Evolutionary conservation across 106 monocot genomes (phyloP).

Genomic region (Xerophyta viscosa): DNA sequence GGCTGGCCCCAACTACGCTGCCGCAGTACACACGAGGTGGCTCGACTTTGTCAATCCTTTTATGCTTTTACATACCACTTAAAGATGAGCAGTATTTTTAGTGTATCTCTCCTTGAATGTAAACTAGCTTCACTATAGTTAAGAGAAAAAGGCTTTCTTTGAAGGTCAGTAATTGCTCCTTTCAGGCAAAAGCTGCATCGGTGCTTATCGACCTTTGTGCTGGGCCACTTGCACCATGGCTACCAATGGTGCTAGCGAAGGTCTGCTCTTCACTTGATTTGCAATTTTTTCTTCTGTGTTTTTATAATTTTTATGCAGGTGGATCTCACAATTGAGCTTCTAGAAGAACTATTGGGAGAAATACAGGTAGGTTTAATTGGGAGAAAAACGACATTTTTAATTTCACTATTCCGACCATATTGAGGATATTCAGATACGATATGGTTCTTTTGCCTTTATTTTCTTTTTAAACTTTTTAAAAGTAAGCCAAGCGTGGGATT

Average conservation of each 20-base stretch:
- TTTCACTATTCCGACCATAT: too few species aligned
- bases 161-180: neutral
- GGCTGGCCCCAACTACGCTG: too few species aligned
- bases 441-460: too few species aligned
- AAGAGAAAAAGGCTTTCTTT: slow-evolving; percentile 11
- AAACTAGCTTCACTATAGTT: neutral
- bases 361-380: slow-evolving; percentile 61
- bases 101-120: neutral
- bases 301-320: slow-evolving; percentile 38
- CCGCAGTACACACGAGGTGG: too few species aligned
- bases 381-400: too few species aligned
- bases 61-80: too few species aligned
- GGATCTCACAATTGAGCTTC: slow-evolving; percentile 79
- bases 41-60: too few species aligned
- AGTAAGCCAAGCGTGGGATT: too few species aligned
- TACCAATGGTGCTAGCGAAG: slow-evolving; percentile 59
- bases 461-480: too few species aligned
- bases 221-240: slow-evolving; percentile 77
- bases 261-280: slow-evolving; percentile 20
- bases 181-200: slow-evolving; percentile 79
- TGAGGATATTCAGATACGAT: too few species aligned
- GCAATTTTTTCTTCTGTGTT: neutral
- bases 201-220: slow-evolving; percentile 75
- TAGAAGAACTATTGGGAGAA: slow-evolving; percentile 70
- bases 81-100: neutral